These are phyloP conservation scores for Nothopassalora personata DNA, from an alignment of 2,329 filamentous ascomycete genomes.

Conservation along the genomic window DNA sequence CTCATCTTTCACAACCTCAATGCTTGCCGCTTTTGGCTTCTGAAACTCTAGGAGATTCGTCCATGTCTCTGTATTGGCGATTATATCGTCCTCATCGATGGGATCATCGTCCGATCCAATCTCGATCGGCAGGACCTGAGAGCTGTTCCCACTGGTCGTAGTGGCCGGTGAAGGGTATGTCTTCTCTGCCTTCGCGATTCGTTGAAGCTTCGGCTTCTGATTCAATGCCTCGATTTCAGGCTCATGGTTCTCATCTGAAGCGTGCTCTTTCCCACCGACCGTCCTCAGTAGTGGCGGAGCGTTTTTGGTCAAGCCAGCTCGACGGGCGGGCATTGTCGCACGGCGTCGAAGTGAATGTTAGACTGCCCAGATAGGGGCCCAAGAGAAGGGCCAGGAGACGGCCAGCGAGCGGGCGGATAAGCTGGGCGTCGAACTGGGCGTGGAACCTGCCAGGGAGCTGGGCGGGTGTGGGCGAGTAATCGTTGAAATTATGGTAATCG, in stretches of 20 bases:
- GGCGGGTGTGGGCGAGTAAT: too few relatives aligned
- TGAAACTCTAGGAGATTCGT: neutral
- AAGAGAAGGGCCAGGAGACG: too few relatives aligned
- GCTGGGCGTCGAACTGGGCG: neutral
- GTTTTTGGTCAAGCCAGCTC: constrained; percentile 3
- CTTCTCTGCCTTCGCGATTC: neutral
- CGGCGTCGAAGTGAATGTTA: neutral
- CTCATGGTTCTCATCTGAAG: constrained; percentile 35
- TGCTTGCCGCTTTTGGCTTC: neutral
- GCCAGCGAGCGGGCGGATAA: neutral
- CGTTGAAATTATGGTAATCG: too few relatives aligned
- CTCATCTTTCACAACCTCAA: neutral
- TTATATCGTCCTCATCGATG: neutral
- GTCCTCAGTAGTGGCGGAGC: constrained; percentile 25
- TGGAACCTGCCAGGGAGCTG: neutral
- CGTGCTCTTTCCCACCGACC: constrained; percentile 34
- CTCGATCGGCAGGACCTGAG: neutral
- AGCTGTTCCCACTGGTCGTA: neutral
- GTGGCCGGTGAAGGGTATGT: constrained; percentile 6
- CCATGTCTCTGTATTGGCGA: neutral
- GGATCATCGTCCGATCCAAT: constrained; percentile 2
- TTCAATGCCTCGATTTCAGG: neutral
- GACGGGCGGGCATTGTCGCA: neutral
- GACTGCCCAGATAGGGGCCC: neutral
- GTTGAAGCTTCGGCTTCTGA: neutral